Percentiles rank a stretch among this genome's conserved stretches.
phyloP scores from a whole-genome alignment of 306 rosid species.

The Senna tora region DNA sequence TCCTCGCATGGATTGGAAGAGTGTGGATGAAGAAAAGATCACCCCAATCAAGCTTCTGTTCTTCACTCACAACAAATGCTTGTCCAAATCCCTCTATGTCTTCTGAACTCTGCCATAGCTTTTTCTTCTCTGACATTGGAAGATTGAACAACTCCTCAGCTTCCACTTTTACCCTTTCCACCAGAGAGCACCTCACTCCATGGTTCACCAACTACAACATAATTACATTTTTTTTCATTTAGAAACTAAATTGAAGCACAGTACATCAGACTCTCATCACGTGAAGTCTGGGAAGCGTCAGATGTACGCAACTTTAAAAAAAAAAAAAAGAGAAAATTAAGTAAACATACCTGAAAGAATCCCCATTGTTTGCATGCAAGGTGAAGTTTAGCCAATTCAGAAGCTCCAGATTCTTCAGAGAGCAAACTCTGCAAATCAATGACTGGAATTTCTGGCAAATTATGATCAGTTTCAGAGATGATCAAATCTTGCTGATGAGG shows the following conservation, averaged over 20 bases:
- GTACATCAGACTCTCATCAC: too few relatives aligned
- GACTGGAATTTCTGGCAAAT: conserved; percentile 35
- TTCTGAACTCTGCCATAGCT: conserved; percentile 49
- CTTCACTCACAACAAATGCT: conserved; percentile 49
- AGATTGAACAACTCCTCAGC: conserved; percentile 51
- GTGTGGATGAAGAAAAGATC: conserved; percentile 51
- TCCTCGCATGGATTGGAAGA: conserved; percentile 46
- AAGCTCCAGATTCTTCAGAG: conserved; percentile 4
- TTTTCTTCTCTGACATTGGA: conserved; percentile 56
- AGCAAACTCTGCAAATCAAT: conserved; percentile 39
- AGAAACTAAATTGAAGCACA: not conserved
- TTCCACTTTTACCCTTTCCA: conserved; percentile 53
- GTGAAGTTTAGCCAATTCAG: conserved; percentile 43
- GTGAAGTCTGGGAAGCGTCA: too few relatives aligned
- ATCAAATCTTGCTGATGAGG: conserved; percentile 16
- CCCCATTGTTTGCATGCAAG: conserved; percentile 46
- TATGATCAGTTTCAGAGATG: not conserved
- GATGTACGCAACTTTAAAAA: too few relatives aligned
- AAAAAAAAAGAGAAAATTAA: not conserved
- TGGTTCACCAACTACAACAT: conserved; percentile 59
- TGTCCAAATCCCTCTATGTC: conserved; percentile 76
- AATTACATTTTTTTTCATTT: too few relatives aligned
- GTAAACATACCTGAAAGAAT: conserved; percentile 41
- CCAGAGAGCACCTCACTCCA: conserved; percentile 45
- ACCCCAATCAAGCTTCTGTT: conserved; percentile 57